These are phyloP conservation scores for Huntiella moniliformis DNA, from an alignment of 2,329 filamentous ascomycete genomes.

Conservation along the genomic window DNA sequence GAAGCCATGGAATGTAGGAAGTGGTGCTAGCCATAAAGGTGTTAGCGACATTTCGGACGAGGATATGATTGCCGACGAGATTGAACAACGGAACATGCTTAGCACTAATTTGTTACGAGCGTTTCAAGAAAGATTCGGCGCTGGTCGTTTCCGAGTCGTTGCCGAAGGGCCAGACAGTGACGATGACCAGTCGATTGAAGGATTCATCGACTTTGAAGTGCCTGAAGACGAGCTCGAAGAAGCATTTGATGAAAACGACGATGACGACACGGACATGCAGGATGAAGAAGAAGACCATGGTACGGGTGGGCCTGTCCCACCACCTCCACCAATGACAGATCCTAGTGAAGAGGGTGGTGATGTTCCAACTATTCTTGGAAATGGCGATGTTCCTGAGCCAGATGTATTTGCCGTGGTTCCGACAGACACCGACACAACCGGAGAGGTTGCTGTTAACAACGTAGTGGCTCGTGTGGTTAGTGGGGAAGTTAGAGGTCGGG, in stretches of 20 bases:
- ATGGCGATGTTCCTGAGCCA: background rate
- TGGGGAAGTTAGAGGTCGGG: background rate
- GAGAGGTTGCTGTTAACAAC: background rate
- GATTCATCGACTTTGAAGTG: background rate
- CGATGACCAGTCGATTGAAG: constrained; percentile 15
- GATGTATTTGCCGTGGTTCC: background rate
- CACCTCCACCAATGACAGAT: constrained; percentile 37
- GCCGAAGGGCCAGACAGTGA: constrained; percentile 21
- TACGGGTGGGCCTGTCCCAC: constrained; percentile 29
- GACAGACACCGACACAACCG: background rate
- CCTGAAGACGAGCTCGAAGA: background rate
- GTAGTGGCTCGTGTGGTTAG: background rate
- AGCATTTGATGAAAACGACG: constrained; percentile 1
- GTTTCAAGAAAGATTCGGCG: constrained; percentile 14
- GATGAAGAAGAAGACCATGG: constrained; percentile 25
- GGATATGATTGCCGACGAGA: constrained; percentile 13
- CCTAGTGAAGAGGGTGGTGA: background rate
- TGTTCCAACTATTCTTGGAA: background rate
- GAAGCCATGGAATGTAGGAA: constrained; percentile 71
- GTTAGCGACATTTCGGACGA: constrained; percentile 50
- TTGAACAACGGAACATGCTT: constrained; percentile 19
- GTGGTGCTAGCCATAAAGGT: constrained; percentile 58
- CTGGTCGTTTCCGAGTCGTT: background rate
- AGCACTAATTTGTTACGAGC: constrained; percentile 21
- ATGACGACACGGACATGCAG: constrained; percentile 5